These are phyloP conservation scores for Cutaneotrichosporon spelunceum DNA, from an alignment of 1,284 basidiomycete species.

Conservation along the genomic window DNA sequence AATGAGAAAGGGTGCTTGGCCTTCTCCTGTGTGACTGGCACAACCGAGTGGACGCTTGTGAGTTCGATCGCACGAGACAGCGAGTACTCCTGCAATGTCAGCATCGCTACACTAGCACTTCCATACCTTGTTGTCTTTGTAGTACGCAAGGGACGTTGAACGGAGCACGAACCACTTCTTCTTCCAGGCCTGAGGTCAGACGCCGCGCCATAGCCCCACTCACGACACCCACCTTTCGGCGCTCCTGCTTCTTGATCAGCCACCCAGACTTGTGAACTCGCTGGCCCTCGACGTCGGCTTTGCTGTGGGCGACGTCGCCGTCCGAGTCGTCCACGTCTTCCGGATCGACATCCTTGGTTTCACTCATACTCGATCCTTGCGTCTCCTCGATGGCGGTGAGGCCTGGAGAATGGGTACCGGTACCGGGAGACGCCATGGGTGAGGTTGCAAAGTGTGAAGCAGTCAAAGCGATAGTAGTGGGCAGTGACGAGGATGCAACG, in stretches of 20 bases:
- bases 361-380: constrained; percentile 8
- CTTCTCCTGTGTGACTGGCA: constrained; percentile 65
- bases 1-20: constrained; percentile 89
- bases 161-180: constrained; percentile 97
- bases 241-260: constrained; percentile 92
- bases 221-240: constrained; percentile 70
- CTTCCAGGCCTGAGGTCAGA: constrained; percentile 64
- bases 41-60: constrained; percentile 84
- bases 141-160: constrained; percentile 87
- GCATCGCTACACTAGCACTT: background rate
- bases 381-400: constrained; percentile 38
- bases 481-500: constrained; percentile 55
- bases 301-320: constrained; percentile 67
- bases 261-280: constrained; percentile 84
- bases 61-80: constrained; percentile 86
- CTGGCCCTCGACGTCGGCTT: constrained; percentile 60
- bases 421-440: constrained; percentile 26
- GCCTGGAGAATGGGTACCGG: constrained; percentile 20
- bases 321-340: constrained; percentile 28
- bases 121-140: constrained; percentile 74
- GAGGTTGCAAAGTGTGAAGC: constrained; percentile 18
- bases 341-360: constrained; percentile 50
- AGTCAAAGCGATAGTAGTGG: constrained; percentile 28
- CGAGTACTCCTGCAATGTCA: constrained; percentile 66
- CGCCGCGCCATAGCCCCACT: background rate